A percentile compares a stretch with the other conserved stretches of the same genome.
Conservation (phyloP, 1,284 basidiomycete genomes). For the Tetrapyrgos nigripes region DNA sequence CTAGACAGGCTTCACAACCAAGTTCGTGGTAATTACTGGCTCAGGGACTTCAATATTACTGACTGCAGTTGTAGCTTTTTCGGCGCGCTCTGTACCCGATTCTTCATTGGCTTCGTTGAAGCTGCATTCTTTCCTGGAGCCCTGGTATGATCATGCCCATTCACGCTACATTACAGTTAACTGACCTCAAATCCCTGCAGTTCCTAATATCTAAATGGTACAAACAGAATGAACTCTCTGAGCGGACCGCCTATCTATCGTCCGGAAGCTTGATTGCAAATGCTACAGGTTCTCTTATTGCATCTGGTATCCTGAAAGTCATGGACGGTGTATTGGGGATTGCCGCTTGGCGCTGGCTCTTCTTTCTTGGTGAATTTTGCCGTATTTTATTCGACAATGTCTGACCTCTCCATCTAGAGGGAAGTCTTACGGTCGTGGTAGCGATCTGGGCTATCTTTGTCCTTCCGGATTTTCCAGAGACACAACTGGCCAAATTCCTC, state of each 20-base stretch:
- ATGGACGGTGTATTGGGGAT: constrained; percentile 78
- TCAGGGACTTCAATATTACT: not conserved
- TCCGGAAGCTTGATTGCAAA: constrained; percentile 81
- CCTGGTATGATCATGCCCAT: constrained; percentile 39
- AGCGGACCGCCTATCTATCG: constrained; percentile 76
- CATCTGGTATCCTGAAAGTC: constrained; percentile 70
- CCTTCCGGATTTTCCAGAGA: constrained; percentile 80
- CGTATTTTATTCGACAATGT: too few relatives aligned
- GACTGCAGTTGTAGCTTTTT: constrained; percentile 54
- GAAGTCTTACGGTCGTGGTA: constrained; percentile 68
- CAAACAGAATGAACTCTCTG: constrained; percentile 68
- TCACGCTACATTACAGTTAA: too few relatives aligned
- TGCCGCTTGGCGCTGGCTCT: constrained; percentile 85
- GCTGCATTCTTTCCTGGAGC: constrained; percentile 80
- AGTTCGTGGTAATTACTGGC: constrained; percentile 40
- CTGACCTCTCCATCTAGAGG: too few relatives aligned
- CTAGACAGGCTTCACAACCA: constrained; percentile 40
- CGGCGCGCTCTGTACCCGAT: constrained; percentile 75
- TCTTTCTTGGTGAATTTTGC: too few relatives aligned
- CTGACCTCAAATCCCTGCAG: constrained; percentile 20
- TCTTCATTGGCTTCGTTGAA: constrained; percentile 77
- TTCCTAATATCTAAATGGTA: constrained; percentile 79
- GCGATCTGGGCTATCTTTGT: constrained; percentile 69
- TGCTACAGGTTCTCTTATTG: constrained; percentile 85
- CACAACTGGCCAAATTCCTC: constrained; percentile 55